phyloP scores from a whole-genome alignment of 768 basidiomycete genomes.

The Lactarius hengduanensis region DNA sequence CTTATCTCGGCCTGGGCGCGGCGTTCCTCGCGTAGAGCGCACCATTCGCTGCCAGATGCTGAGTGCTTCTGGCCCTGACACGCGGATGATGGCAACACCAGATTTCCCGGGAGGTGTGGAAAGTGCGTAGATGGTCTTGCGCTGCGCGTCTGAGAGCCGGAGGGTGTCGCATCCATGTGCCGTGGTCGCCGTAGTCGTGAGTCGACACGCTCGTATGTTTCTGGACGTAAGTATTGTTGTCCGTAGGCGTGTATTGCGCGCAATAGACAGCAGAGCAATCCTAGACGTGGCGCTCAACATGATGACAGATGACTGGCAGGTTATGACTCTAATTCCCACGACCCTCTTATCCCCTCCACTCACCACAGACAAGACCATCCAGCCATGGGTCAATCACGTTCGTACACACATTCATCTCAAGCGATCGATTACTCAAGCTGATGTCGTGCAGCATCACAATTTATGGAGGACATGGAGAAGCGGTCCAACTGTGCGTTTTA shows the following conservation, averaged over 20 bases:
- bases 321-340: background rate
- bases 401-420: conserved; percentile 33
- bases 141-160: conserved; percentile 50
- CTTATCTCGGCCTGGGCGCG: background rate
- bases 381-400: conserved; percentile 83
- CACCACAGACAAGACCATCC: conserved; percentile 25
- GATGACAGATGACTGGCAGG: background rate
- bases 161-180: conserved; percentile 8
- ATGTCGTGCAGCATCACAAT: conserved; percentile 68
- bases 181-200: background rate
- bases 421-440: conserved; percentile 12
- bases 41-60: conserved; percentile 64
- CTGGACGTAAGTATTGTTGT: background rate
- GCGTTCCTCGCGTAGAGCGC: conserved; percentile 32
- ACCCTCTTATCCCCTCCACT: background rate
- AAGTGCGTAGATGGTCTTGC: conserved; percentile 81
- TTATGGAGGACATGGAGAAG: conserved; percentile 98
- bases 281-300: conserved; percentile 10
- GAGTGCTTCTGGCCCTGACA: conserved; percentile 75
- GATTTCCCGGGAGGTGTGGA: conserved; percentile 86
- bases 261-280: background rate
- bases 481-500: conserved; percentile 87
- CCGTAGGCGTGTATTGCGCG: background rate
- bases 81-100: conserved; percentile 77
- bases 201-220: background rate